Evolutionary conservation across 225 moss, liverwort and hornwort species (phyloP).

Genomic region (Antitrichia curtipendula): DNA sequence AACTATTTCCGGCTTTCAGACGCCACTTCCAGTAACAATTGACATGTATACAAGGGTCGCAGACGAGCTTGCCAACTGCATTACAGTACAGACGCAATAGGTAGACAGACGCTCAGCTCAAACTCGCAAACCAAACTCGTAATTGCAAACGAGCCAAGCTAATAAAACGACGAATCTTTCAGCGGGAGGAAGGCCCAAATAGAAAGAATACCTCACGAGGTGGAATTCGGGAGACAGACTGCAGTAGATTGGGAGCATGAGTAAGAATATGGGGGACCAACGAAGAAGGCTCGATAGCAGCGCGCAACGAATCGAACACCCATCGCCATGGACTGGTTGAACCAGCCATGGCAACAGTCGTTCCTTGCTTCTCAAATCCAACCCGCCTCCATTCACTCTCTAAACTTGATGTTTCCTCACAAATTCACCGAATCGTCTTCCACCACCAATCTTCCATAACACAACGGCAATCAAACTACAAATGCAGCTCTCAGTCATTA

Average conservation of each 20-base stretch:
- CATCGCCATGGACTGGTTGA: constrained; percentile 49
- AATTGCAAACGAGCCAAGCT: neutral
- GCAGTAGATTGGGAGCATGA: constrained; percentile 27
- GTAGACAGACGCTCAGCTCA: neutral
- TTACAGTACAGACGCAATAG: neutral
- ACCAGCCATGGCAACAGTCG: constrained; percentile 18
- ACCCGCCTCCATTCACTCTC: neutral
- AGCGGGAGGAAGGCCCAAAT: neutral
- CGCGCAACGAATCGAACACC: constrained; percentile 45
- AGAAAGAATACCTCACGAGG: constrained; percentile 33
- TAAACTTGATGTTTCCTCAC: neutral
- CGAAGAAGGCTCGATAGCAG: constrained; percentile 8
- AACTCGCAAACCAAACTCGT: neutral
- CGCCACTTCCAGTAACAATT: neutral
- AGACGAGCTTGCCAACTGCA: neutral
- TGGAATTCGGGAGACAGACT: constrained; percentile 33
- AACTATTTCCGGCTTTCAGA: neutral
- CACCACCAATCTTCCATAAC: neutral
- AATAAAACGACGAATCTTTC: neutral
- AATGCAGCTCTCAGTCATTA: neutral
- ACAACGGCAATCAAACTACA: neutral
- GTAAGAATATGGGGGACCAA: constrained; percentile 37
- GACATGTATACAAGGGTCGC: neutral
- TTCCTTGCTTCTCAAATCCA: constrained; percentile 2
- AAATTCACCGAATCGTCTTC: neutral